phyloP scores from a whole-genome alignment of 345 rosid genomes.

The Viola odorata region DNA sequence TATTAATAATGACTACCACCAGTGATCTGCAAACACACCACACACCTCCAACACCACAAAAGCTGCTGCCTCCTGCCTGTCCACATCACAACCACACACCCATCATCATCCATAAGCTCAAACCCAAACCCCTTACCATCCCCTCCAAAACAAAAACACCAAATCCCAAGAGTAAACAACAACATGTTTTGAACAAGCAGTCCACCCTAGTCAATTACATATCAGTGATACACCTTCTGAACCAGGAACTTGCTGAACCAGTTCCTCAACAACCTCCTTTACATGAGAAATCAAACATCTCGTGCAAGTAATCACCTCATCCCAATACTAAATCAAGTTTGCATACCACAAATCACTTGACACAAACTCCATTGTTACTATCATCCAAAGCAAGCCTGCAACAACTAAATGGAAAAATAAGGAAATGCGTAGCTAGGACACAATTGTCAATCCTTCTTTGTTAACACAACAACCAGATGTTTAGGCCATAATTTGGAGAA shows the following conservation, averaged over 20 bases:
- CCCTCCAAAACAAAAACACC: constrained; percentile 50
- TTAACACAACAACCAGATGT: too few species aligned
- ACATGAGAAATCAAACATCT: constrained; percentile 15
- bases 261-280: constrained; percentile 31
- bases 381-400: constrained; percentile 9
- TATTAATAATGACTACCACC: constrained; percentile 37
- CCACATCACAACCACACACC: constrained; percentile 72
- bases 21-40: constrained; percentile 36
- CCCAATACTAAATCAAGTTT: constrained; percentile 12
- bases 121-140: constrained; percentile 32
- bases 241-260: constrained; percentile 19
- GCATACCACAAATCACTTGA: constrained; percentile 10
- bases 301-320: constrained; percentile 20
- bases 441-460: too few species aligned
- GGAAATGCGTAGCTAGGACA: too few species aligned
- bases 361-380: constrained; percentile 18
- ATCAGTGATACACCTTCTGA: constrained; percentile 19
- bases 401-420: not conserved
- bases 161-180: constrained; percentile 33
- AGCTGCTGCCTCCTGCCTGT: constrained; percentile 59
- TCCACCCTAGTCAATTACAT: constrained; percentile 30
- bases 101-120: constrained; percentile 51
- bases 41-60: constrained; percentile 36
- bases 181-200: constrained; percentile 33
- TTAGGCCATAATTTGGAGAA: too few species aligned